Evolutionary conservation across 2,329 filamentous ascomycete species (phyloP).

Genomic region (Tolypocladium tundrense): DNA sequence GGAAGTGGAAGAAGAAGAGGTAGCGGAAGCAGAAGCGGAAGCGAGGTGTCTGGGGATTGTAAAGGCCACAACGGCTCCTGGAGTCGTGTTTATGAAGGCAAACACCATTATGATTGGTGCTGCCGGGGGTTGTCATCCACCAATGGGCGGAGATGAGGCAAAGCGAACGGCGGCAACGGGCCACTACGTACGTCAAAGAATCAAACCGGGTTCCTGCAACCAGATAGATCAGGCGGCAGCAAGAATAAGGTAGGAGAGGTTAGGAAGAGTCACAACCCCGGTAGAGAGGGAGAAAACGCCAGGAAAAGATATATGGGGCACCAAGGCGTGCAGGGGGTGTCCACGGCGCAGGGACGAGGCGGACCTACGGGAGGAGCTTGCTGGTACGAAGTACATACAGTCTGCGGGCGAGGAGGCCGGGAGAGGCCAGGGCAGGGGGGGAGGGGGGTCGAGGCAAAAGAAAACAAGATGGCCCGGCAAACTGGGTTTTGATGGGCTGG

Average conservation of each 20-base stretch:
- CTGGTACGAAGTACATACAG: constrained; percentile 6
- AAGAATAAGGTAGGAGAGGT: constrained; percentile 1
- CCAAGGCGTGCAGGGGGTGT: constrained; percentile 8
- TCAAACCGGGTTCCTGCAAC: constrained; percentile 1
- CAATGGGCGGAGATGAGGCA: constrained; percentile 26
- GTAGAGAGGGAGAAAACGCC: constrained; percentile 1
- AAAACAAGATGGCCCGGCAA: constrained; percentile 6
- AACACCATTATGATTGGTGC: constrained; percentile 23
- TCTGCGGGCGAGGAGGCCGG: constrained; percentile 2
- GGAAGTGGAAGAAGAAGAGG: constrained; percentile 3
- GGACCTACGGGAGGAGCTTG: constrained; percentile 19
- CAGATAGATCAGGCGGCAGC: not conserved
- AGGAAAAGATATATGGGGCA: constrained; percentile 6
- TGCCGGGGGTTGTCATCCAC: constrained; percentile 16
- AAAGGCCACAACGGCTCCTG: constrained; percentile 12
- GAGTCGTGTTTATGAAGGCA: constrained; percentile 17
- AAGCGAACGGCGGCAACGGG: constrained; percentile 20
- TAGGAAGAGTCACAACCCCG: not conserved
- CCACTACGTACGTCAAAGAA: constrained; percentile 12
- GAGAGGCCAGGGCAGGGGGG: constrained; percentile 6
- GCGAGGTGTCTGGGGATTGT: constrained; percentile 18
- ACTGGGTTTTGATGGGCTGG: constrained; percentile 2
- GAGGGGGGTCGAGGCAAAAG: constrained; percentile 15
- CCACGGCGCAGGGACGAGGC: constrained; percentile 14
- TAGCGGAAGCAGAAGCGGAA: constrained; percentile 2